Evolutionary conservation across 768 basidiomycete species (phyloP).

Genomic region (Calvatia gigantea): DNA sequence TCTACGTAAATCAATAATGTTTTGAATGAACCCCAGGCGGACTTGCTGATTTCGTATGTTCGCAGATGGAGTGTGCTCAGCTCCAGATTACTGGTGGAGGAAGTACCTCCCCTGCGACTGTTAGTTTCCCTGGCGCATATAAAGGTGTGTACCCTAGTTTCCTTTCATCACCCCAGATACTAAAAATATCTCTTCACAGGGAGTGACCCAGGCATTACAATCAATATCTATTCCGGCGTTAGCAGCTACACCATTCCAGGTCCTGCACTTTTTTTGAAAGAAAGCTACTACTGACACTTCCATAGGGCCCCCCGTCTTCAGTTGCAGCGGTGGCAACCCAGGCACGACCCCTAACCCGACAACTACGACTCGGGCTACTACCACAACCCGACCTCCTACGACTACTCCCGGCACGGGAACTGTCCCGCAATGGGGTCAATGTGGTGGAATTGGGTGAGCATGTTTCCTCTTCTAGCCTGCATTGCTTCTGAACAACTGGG

Average conservation of each 20-base stretch:
- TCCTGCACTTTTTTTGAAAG: not conserved
- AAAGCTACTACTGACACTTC: not conserved
- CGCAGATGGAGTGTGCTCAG: slow-evolving; percentile 46
- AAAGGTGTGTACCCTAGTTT: slow-evolving; percentile 20
- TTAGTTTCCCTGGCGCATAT: slow-evolving; percentile 48
- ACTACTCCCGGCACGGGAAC: slow-evolving; percentile 21
- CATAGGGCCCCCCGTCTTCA: slow-evolving; percentile 35
- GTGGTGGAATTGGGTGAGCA: slow-evolving; percentile 33
- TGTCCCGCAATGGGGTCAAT: slow-evolving; percentile 39
- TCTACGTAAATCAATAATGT: slow-evolving; percentile 43
- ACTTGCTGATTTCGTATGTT: not conserved
- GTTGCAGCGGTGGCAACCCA: slow-evolving; percentile 25
- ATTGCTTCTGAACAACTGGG: not conserved
- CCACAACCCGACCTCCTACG: slow-evolving; percentile 16
- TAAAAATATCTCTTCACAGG: not conserved
- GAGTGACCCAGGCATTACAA: slow-evolving; percentile 13
- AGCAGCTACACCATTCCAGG: slow-evolving; percentile 23
- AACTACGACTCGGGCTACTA: slow-evolving; percentile 14
- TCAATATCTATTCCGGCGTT: slow-evolving; percentile 14
- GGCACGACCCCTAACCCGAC: slow-evolving; percentile 13
- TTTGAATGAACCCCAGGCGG: not conserved
- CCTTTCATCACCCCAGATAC: not conserved
- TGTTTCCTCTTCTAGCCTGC: not conserved
- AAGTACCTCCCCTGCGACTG: slow-evolving; percentile 37
- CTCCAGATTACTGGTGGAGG: slow-evolving; percentile 43